These are phyloP conservation scores for Hemileia vastatrix DNA, from an alignment of 1,284 basidiomycete genomes.

Conservation along the genomic window DNA sequence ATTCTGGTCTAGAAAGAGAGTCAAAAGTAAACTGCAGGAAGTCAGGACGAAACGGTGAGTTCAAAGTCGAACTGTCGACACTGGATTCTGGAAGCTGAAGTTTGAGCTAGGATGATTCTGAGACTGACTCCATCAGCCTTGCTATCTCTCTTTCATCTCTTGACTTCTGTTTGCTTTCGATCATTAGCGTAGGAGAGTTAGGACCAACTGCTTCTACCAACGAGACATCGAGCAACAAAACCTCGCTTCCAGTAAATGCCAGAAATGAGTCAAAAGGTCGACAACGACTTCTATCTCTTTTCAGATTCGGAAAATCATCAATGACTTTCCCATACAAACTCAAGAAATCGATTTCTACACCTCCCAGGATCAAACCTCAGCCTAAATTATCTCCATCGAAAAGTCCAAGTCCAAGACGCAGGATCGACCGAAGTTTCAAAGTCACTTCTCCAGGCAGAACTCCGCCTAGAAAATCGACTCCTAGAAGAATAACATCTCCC, in stretches of 20 bases:
- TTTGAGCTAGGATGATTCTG: not conserved
- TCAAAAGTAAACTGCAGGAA: too few species aligned
- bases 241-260: not conserved
- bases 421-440: not conserved
- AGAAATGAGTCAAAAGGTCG: too few species aligned
- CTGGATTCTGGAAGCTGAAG: too few species aligned
- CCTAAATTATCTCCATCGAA: not conserved
- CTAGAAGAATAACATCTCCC: not conserved
- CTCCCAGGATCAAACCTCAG: not conserved
- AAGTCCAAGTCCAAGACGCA: not conserved
- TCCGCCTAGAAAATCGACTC: not conserved
- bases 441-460: not conserved
- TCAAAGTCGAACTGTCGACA: too few species aligned
- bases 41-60: too few species aligned
- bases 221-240: not conserved
- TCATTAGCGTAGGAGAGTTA: too few species aligned
- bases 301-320: not conserved
- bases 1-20: too few species aligned
- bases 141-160: not conserved
- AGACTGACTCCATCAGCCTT: not conserved
- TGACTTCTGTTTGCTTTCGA: not conserved
- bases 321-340: not conserved
- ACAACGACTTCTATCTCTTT: not conserved
- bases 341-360: not conserved
- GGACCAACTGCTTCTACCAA: too few species aligned